Evolutionary conservation across 768 basidiomycete species (phyloP).

Genomic region (Rhizopogon roseolus): DNA sequence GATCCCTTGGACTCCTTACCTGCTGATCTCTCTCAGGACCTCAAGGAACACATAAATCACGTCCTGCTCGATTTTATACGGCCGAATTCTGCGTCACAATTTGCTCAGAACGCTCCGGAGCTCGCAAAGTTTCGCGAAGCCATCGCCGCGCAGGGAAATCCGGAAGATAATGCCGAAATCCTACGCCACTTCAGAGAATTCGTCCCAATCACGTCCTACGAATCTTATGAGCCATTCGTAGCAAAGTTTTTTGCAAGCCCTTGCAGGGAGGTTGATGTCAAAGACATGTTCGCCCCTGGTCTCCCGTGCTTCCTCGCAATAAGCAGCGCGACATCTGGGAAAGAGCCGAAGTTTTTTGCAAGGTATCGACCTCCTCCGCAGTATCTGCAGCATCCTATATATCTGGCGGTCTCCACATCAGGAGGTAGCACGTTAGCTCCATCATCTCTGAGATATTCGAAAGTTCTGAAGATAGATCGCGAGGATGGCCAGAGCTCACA

Average conservation of each 20-base stretch:
- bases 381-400: neutral
- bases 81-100: constrained; percentile 9
- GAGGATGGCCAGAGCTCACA: neutral
- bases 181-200: constrained; percentile 5
- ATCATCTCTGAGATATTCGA: neutral
- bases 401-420: neutral
- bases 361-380: constrained; percentile 4
- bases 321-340: constrained; percentile 14
- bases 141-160: neutral
- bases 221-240: constrained; percentile 10
- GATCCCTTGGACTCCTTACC: neutral
- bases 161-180: constrained; percentile 2
- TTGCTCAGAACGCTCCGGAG: neutral
- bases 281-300: constrained; percentile 15
- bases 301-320: constrained; percentile 7
- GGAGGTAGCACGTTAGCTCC: neutral
- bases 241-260: constrained; percentile 9
- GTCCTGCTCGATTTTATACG: constrained; percentile 2
- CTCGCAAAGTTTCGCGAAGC: constrained; percentile 9
- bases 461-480: neutral
- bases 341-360: constrained; percentile 5
- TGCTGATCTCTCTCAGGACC: neutral
- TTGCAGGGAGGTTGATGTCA: constrained; percentile 15
- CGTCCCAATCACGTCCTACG: constrained; percentile 12
- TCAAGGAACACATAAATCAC: neutral